Evolutionary conservation across 768 basidiomycete species (phyloP).

Genomic region (Tephrocybe sp.): DNA sequence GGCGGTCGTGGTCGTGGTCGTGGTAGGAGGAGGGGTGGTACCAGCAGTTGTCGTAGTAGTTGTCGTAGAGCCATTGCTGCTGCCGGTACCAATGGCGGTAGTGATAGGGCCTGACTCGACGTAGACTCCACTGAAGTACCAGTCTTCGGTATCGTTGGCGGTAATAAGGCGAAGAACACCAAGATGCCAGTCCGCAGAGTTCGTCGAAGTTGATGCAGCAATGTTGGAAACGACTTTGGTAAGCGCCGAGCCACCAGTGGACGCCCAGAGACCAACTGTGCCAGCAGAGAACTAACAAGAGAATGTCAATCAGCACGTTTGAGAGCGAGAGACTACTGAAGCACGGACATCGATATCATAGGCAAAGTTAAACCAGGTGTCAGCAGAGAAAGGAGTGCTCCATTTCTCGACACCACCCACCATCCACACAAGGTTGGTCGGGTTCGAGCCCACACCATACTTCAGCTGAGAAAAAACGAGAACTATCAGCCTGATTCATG

Average conservation of each 20-base stretch:
- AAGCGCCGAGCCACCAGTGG: constrained; percentile 45
- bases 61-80: constrained; percentile 3
- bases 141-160: constrained; percentile 47
- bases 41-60: constrained; percentile 24
- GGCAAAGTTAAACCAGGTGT: constrained; percentile 64
- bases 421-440: constrained; percentile 53
- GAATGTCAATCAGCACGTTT: neutral
- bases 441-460: constrained; percentile 50
- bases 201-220: constrained; percentile 50
- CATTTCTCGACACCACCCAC: constrained; percentile 44
- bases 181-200: constrained; percentile 60
- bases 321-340: neutral
- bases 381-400: constrained; percentile 47
- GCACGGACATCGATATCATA: constrained; percentile 58
- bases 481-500: neutral
- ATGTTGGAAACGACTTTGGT: constrained; percentile 47
- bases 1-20: constrained; percentile 32
- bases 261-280: constrained; percentile 59
- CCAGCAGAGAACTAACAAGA: constrained; percentile 42
- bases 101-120: constrained; percentile 57
- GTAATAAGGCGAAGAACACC: constrained; percentile 57
- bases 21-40: constrained; percentile 30
- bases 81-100: constrained; percentile 39
- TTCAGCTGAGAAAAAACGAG: constrained; percentile 40
- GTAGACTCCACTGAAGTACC: constrained; percentile 60